Evolutionary conservation across 371 early-diverging fungal species (phyloP).

Genomic region (Mortierella sp.): DNA sequence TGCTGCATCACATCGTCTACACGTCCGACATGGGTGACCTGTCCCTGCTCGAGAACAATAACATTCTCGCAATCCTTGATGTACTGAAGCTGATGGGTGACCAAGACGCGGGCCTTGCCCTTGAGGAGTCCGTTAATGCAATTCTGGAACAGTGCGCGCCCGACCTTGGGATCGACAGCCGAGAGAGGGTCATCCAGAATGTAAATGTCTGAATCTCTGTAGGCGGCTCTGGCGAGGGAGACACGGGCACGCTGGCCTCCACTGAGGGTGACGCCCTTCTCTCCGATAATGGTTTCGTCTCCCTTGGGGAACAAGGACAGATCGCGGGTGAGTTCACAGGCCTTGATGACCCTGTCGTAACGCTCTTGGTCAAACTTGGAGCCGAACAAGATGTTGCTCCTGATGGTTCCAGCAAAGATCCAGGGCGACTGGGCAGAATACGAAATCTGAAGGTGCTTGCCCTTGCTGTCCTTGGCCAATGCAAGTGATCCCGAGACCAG

Average conservation of each 20-base stretch:
- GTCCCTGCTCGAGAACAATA: conserved; percentile 63
- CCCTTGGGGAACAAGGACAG: conserved; percentile 71
- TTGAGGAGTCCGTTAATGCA: conserved; percentile 69
- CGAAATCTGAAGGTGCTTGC: conserved; percentile 35
- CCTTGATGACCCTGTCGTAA: conserved; percentile 60
- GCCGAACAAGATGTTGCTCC: conserved; percentile 76
- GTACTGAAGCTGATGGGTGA: conserved; percentile 65
- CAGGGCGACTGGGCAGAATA: conserved; percentile 68
- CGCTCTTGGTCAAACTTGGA: conserved; percentile 53
- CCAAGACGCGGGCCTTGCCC: conserved; percentile 63
- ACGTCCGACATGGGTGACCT: conserved; percentile 36
- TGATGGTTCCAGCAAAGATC: conserved; percentile 68
- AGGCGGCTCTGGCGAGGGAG: conserved; percentile 71
- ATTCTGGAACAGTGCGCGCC: conserved; percentile 59
- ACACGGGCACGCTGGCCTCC: conserved; percentile 78
- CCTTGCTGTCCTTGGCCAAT: conserved; percentile 25
- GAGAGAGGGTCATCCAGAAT: conserved; percentile 79
- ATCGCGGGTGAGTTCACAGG: conserved; percentile 69
- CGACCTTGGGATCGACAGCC: conserved; percentile 76
- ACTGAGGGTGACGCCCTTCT: conserved; percentile 69
- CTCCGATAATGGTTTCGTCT: conserved; percentile 72
- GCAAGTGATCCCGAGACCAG: conserved; percentile 71
- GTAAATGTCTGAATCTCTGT: conserved; percentile 68
- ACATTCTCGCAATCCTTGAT: conserved; percentile 66
- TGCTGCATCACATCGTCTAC: conserved; percentile 47